These are phyloP conservation scores for Pseudozyma thailandica DNA, from an alignment of 1,284 basidiomycete genomes.

Conservation along the genomic window DNA sequence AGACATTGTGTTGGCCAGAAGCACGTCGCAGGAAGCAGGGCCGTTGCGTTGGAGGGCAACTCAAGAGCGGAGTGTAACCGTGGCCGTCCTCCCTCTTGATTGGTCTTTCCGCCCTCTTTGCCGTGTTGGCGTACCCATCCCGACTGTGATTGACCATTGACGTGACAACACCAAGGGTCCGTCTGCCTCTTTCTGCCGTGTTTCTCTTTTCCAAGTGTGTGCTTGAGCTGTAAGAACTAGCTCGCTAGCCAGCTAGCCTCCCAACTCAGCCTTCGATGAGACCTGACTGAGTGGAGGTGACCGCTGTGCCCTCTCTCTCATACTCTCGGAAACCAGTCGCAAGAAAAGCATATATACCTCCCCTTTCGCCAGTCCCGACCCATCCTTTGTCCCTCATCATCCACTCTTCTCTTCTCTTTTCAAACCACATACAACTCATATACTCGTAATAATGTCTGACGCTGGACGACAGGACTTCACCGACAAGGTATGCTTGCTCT, in stretches of 20 bases:
- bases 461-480: constrained; percentile 53
- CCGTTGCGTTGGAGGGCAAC: too few relatives aligned
- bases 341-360: constrained; percentile 39
- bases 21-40: too few relatives aligned
- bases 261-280: too few relatives aligned
- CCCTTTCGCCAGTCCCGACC: neutral
- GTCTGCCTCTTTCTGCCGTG: neutral
- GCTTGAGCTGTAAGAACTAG: too few relatives aligned
- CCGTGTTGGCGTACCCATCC: neutral
- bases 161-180: too few relatives aligned
- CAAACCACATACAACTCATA: constrained; percentile 1
- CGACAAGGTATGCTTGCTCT: constrained; percentile 43
- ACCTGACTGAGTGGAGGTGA: constrained; percentile 3
- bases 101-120: too few relatives aligned
- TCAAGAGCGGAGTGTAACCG: too few relatives aligned
- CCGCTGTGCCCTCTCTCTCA: neutral
- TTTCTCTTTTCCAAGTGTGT: too few relatives aligned
- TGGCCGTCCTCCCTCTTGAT: too few relatives aligned
- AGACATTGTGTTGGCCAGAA: too few relatives aligned
- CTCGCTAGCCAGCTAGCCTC: too few relatives aligned
- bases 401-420: neutral
- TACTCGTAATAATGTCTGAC: constrained; percentile 50
- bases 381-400: neutral
- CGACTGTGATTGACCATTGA: too few relatives aligned
- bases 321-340: neutral